Evolutionary conservation across 176 grass and related monocot genomes (phyloP), one percentile per base, ranked within the genome.

Genomic region (Phragmites australis): DNA sequence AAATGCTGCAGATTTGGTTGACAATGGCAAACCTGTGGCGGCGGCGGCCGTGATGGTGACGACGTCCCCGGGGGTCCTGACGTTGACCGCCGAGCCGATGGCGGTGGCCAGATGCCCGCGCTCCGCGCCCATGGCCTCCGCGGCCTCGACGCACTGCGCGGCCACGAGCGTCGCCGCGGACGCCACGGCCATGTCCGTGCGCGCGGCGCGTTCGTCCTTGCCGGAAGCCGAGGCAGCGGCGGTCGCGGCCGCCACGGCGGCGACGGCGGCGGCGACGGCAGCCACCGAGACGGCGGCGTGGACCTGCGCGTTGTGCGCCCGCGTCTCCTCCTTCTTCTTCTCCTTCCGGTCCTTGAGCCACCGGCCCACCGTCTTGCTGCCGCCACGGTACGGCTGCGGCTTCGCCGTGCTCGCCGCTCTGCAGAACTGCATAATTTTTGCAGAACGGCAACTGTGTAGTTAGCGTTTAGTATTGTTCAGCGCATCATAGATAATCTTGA

Each of bases 341-440:
- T 95, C 96, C 82, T 26, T 87, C 10, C 93, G 22, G 43, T 99
- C 96, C 77, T 99, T 99, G 12, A 99, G 68, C 96, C 96, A 99
- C 86, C 96, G 81, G 2, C 96, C 96, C 39, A 99, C 81, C 15
- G 96, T 99, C 88, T 99, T 99, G 89, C 75, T 90, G 17, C 82
- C 68, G 16, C 90, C 92, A 0, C 86, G 86, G 66, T 83, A 85
- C 22, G 79, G 58, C 43, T 90, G 94, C 31, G 90, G 82, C 78
- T 93, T 95, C 27, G 83, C 86, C 45, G 90, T 89, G 81, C 85
- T 90, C 65, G 61, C 82, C 2, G 79, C 80, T 21, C 88, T 66
- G 83, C 80, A 94, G 59, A 90, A 90, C 94, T 97, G 92, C 66
- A 68, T 13, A 37, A 31, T 61, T 70, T 67, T 60, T 56, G 2